Evolutionary conservation across 371 early-diverging fungal species (phyloP).

Genomic region (Actinomucor elegans): DNA sequence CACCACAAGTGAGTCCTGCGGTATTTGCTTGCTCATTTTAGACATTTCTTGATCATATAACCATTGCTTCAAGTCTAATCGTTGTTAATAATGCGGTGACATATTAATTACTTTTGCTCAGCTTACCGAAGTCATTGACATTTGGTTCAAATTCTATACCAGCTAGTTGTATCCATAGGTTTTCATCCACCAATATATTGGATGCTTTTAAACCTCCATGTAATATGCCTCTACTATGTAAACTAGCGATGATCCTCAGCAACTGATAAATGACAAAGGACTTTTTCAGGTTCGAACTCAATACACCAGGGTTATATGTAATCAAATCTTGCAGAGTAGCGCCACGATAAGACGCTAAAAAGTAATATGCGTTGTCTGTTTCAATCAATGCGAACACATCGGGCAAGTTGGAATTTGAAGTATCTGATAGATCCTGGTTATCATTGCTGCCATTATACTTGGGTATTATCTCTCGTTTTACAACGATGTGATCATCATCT

Average conservation of each 20-base stretch:
- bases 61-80: constrained; percentile 29
- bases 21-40: constrained; percentile 33
- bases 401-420: constrained; percentile 52
- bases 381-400: constrained; percentile 63
- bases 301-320: constrained; percentile 62
- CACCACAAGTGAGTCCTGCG: constrained; percentile 58
- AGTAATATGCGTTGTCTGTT: constrained; percentile 55
- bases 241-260: constrained; percentile 47
- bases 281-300: constrained; percentile 62
- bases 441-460: no score
- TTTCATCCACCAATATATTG: constrained; percentile 66
- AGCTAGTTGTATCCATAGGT: constrained; percentile 61
- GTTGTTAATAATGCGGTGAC: no score
- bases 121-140: constrained; percentile 27
- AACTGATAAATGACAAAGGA: constrained; percentile 63
- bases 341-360: constrained; percentile 57
- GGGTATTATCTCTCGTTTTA: constrained; percentile 15
- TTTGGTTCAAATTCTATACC: constrained; percentile 57
- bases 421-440: constrained; percentile 3
- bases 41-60: constrained; percentile 17
- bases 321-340: constrained; percentile 64
- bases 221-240: constrained; percentile 57
- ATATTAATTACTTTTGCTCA: not conserved
- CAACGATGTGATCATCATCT: constrained; percentile 20
- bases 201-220: constrained; percentile 63